phyloP scores from a whole-genome alignment of 805 yeast species.

The Hyphopichia homilentoma region DNA sequence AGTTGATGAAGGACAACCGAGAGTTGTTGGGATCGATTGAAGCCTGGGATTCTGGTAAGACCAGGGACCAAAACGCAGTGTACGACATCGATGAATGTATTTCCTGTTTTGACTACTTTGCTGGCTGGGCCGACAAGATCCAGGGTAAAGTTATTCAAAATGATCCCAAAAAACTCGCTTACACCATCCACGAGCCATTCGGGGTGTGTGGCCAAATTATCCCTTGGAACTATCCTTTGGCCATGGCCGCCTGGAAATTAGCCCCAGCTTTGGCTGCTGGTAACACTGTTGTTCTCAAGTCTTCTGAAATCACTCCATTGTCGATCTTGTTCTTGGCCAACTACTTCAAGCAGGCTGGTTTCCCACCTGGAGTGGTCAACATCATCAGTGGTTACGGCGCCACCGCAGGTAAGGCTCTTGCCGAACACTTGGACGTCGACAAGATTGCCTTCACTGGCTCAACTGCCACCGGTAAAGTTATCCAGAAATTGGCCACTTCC shows the following conservation, averaged over 20 bases:
- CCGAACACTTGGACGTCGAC: constrained; percentile 54
- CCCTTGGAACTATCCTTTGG: constrained; percentile 47
- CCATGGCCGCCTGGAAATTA: constrained; percentile 77
- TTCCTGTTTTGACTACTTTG: constrained; percentile 48
- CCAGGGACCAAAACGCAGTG: constrained; percentile 44
- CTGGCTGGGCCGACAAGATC: constrained; percentile 61
- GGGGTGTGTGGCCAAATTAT: constrained; percentile 46
- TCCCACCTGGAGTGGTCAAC: constrained; percentile 75
- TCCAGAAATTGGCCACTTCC: constrained; percentile 58
- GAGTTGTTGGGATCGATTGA: constrained; percentile 36
- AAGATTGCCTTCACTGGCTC: constrained; percentile 67
- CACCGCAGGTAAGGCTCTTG: constrained; percentile 65
- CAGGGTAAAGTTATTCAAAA: constrained; percentile 44
- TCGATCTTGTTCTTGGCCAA: constrained; percentile 60
- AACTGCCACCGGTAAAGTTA: constrained; percentile 61
- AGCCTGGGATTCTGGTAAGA: constrained; percentile 48
- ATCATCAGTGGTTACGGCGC: constrained; percentile 68
- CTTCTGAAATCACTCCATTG: constrained; percentile 75
- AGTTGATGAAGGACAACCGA: constrained; percentile 27
- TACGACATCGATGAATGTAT: constrained; percentile 48
- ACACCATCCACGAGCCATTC: constrained; percentile 59
- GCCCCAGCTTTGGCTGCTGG: constrained; percentile 84
- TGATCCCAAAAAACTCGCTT: constrained; percentile 52
- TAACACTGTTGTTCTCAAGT: constrained; percentile 65
- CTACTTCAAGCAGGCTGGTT: constrained; percentile 59